Percentiles rank a stretch among this genome's conserved stretches.
These are phyloP conservation scores for Calophaca sinica DNA, from an alignment of 306 rosid genomes.

Conservation along the genomic window DNA sequence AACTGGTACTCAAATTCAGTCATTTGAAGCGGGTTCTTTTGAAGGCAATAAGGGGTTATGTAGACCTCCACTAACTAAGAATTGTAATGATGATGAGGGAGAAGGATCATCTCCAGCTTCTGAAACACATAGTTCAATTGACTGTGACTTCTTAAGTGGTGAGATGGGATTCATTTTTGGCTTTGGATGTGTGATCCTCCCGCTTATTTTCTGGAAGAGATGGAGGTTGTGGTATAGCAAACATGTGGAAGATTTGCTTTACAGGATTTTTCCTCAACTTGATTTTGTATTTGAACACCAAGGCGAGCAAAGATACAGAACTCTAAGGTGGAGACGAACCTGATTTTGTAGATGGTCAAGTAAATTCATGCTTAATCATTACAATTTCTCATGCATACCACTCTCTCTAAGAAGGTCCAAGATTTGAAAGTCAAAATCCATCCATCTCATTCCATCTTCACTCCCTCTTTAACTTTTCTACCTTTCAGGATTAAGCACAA, in stretches of 20 bases:
- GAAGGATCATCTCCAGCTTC: not conserved
- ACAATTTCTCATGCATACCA: too few relatives aligned
- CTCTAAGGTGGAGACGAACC: constrained; percentile 25
- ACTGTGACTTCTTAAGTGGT: constrained; percentile 27
- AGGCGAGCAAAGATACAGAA: constrained; percentile 1
- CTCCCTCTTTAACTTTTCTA: too few relatives aligned
- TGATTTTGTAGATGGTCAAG: not conserved
- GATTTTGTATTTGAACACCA: constrained; percentile 26
- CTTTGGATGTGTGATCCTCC: constrained; percentile 30
- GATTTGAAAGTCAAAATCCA: too few relatives aligned
- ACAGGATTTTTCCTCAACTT: constrained; percentile 35
- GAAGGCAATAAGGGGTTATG: constrained; percentile 47
- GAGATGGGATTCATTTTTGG: constrained; percentile 52
- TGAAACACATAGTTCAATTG: constrained; percentile 2
- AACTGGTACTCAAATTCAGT: constrained; percentile 34
- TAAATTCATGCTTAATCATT: too few relatives aligned
- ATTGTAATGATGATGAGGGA: not conserved
- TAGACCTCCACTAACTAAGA: constrained; percentile 45
- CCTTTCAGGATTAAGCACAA: too few relatives aligned
- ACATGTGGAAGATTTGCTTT: constrained; percentile 33
- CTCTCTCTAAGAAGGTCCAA: too few relatives aligned
- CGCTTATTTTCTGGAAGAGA: constrained; percentile 34
- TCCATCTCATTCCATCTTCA: too few relatives aligned
- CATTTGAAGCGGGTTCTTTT: constrained; percentile 40
- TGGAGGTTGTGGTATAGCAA: constrained; percentile 45